Evolutionary conservation across 208 protist genomes (phyloP).

Genomic region (Trichomonas gallinae): DNA sequence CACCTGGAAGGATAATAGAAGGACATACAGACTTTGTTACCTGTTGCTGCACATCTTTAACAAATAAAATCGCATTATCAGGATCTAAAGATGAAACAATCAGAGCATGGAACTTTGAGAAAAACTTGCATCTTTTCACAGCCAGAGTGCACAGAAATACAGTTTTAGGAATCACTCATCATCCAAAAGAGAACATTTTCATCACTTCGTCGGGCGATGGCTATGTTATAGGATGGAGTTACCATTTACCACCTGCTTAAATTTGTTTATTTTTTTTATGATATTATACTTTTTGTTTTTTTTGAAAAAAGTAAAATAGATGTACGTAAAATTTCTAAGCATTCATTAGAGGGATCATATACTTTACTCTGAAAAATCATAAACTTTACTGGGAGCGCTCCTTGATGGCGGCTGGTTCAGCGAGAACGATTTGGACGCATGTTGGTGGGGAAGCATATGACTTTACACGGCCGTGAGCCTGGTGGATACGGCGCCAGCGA

Average conservation of each 20-base stretch:
- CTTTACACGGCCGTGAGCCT: too few species aligned
- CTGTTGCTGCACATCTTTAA: neutral
- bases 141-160: neutral
- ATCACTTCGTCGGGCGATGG: neutral
- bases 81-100: slow-evolving; percentile 15
- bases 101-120: neutral
- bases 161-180: neutral
- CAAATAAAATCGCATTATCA: neutral
- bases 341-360: too few species aligned
- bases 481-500: too few species aligned
- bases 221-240: neutral
- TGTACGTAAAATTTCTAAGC: too few species aligned
- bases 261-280: neutral
- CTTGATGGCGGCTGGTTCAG: too few species aligned
- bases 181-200: neutral
- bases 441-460: too few species aligned
- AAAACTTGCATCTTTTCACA: neutral
- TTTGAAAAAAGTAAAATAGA: too few species aligned
- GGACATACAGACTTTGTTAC: neutral
- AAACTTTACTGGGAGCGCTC: too few species aligned
- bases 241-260: neutral
- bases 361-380: too few species aligned
- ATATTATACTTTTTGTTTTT: too few species aligned
- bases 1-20: neutral
- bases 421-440: too few species aligned